phyloP scores from a whole-genome alignment of 495 filamentous ascomycete genomes.

The Xylaria venustula region DNA sequence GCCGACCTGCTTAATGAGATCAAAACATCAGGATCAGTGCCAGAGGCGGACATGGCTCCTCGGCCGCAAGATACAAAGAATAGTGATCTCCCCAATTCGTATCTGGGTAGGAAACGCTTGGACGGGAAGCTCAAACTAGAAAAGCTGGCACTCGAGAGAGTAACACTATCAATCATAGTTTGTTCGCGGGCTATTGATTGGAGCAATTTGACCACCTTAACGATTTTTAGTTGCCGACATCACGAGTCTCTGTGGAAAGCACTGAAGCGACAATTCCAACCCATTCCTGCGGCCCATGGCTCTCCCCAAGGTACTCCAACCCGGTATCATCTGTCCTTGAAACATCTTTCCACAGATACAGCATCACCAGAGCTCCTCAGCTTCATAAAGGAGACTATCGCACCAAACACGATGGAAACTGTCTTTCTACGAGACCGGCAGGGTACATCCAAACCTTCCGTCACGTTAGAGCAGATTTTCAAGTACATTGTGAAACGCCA shows the following conservation, averaged over 20 bases:
- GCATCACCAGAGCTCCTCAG: slow-evolving; percentile 75
- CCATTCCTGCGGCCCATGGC: slow-evolving; percentile 37
- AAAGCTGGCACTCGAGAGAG: slow-evolving; percentile 79
- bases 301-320: slow-evolving; percentile 28
- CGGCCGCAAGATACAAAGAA: neutral
- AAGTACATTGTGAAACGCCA: slow-evolving; percentile 71
- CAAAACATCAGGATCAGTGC: neutral
- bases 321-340: slow-evolving; percentile 72
- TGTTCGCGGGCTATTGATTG: slow-evolving; percentile 76
- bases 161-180: slow-evolving; percentile 67
- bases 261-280: slow-evolving; percentile 69
- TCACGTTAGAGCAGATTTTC: slow-evolving; percentile 75
- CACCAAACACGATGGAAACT: slow-evolving; percentile 81
- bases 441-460: slow-evolving; percentile 48
- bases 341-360: slow-evolving; percentile 77
- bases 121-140: slow-evolving; percentile 66
- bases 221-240: slow-evolving; percentile 74
- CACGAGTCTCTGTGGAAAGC: slow-evolving; percentile 82
- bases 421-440: slow-evolving; percentile 78
- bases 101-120: slow-evolving; percentile 23
- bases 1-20: neutral
- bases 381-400: slow-evolving; percentile 82
- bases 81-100: neutral
- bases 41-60: neutral
- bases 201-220: slow-evolving; percentile 72